Conservation (phyloP, 768 basidiomycete species). For the Sarcodon sp. region DNA sequence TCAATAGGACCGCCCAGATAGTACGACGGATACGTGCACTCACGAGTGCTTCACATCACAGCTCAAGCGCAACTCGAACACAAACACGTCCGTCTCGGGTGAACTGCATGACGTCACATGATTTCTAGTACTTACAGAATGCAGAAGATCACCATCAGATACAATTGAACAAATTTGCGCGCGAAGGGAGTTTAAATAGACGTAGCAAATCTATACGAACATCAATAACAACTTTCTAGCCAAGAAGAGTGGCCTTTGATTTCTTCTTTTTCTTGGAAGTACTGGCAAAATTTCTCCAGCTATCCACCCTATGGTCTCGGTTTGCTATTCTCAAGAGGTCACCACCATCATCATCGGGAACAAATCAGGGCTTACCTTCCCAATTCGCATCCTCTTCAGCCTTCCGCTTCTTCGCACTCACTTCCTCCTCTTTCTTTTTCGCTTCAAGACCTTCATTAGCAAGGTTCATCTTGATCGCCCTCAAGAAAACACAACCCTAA, state of each 20-base stretch:
- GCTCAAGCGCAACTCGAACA: no score
- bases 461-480: conserved; percentile 81
- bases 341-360: not conserved
- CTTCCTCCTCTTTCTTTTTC: conserved; percentile 85
- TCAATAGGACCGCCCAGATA: no score
- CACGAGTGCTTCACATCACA: no score
- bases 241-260: conserved; percentile 30
- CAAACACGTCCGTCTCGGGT: no score
- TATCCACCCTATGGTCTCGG: conserved; percentile 73
- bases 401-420: conserved; percentile 67
- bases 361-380: conserved; percentile 50
- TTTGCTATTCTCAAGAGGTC: conserved; percentile 15
- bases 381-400: conserved; percentile 78
- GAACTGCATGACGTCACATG: no score
- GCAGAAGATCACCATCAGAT: no score
- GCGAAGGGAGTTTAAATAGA: no score
- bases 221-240: conserved; percentile 2
- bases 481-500: conserved; percentile 15
- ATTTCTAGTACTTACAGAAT: no score
- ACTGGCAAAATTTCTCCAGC: conserved; percentile 67
- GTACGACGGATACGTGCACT: no score
- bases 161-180: no score
- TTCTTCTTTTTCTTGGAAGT: conserved; percentile 78
- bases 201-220: no score
- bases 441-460: conserved; percentile 90